A percentile compares a stretch with the other conserved stretches of the same genome.
Conservation (phyloP, 768 basidiomycete genomes). For the Tricholoma bakamatsutake region DNA sequence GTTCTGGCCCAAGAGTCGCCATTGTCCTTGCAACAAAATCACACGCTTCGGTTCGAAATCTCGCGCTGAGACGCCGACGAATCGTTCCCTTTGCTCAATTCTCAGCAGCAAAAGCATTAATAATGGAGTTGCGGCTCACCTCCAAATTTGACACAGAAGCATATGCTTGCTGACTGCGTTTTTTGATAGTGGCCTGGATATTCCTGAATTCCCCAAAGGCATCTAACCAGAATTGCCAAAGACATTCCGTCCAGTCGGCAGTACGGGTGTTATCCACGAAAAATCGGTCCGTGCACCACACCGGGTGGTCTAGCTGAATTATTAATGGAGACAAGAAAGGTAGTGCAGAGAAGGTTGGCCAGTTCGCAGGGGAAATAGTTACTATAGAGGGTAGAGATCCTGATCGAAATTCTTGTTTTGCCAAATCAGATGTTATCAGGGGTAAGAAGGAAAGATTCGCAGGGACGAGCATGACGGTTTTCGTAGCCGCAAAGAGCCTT, state of each 20-base stretch:
- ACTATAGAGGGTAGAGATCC: slow-evolving; percentile 15
- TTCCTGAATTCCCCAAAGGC: slow-evolving; percentile 36
- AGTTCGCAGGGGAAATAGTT: slow-evolving; percentile 20
- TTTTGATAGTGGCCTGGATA: slow-evolving; percentile 17
- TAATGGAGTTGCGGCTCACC: background rate
- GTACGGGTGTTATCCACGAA: slow-evolving; percentile 38
- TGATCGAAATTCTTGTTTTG: slow-evolving; percentile 2
- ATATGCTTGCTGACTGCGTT: background rate
- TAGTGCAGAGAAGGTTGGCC: slow-evolving; percentile 29
- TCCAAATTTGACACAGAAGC: slow-evolving; percentile 6
- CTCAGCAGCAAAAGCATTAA: slow-evolving; percentile 1
- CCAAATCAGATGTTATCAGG: slow-evolving; percentile 13
- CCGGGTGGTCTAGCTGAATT: slow-evolving; percentile 34
- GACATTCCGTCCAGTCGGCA: slow-evolving; percentile 57
- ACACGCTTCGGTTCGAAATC: slow-evolving; percentile 50
- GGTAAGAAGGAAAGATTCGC: slow-evolving; percentile 28
- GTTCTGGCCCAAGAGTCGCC: slow-evolving; percentile 25
- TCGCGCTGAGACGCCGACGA: slow-evolving; percentile 36
- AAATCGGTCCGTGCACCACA: slow-evolving; percentile 61
- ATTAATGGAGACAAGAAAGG: slow-evolving; percentile 40
- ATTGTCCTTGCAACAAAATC: slow-evolving; percentile 40
- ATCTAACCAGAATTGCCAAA: slow-evolving; percentile 61
- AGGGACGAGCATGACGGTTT: slow-evolving; percentile 47
- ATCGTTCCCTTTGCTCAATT: background rate
- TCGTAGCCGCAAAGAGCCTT: slow-evolving; percentile 48